Evolutionary conservation across 805 yeast species (phyloP).

Genomic region (Brettanomyces sp.): DNA sequence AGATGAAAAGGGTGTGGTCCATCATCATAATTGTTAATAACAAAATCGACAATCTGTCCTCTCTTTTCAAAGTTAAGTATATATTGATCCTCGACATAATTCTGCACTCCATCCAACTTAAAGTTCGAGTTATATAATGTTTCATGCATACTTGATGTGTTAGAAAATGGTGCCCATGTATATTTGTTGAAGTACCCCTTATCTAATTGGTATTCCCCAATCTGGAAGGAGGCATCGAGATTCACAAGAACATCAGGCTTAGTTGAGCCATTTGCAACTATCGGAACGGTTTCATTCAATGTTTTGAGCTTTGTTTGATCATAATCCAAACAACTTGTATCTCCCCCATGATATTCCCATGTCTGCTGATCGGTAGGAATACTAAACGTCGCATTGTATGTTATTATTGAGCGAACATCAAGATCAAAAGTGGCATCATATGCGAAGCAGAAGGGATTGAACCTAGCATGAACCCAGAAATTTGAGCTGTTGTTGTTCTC

Average conservation of each 20-base stretch:
- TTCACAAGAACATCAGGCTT: conserved; percentile 7
- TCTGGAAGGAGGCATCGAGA: conserved; percentile 9
- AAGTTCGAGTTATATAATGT: conserved; percentile 49
- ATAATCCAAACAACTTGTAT: conserved; percentile 12
- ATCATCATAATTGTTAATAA: conserved; percentile 70
- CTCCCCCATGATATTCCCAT: conserved; percentile 9
- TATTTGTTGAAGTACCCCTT: conserved; percentile 13
- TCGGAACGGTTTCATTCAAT: conserved; percentile 5
- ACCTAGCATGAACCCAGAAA: conserved; percentile 11
- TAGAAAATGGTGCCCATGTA: conserved; percentile 39
- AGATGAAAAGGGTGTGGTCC: conserved; percentile 92
- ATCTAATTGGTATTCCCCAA: conserved; percentile 7
- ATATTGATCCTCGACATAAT: conserved; percentile 35
- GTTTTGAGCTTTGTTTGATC: conserved; percentile 10
- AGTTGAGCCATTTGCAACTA: conserved; percentile 8
- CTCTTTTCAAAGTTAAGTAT: conserved; percentile 65
- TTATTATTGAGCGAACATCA: conserved; percentile 11
- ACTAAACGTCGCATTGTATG: conserved; percentile 12
- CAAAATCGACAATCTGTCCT: conserved; percentile 58
- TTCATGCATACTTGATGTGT: conserved; percentile 72
- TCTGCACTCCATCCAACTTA: conserved; percentile 43
- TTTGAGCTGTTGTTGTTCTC: conserved; percentile 3
- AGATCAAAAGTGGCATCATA: conserved; percentile 9
- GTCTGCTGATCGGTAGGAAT: conserved; percentile 46
- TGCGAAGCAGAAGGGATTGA: conserved; percentile 14